Base-by-base conservation (phyloP, 23 red algal species). In the Porphyridium purpureum region DNA sequence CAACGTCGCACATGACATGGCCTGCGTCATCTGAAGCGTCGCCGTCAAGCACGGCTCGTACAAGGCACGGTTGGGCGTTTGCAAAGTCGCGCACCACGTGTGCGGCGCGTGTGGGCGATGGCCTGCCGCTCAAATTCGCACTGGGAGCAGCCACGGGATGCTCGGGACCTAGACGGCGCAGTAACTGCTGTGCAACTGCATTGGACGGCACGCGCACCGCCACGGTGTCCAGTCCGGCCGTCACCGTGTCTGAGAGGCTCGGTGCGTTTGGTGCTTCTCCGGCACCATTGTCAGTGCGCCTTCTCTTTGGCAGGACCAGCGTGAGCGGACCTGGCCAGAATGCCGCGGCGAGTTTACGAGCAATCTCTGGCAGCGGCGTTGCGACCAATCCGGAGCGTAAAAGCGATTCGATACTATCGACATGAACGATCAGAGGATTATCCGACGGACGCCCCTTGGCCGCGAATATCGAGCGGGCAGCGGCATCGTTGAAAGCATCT, bases 311-410 rank as follows among this genome's bases (percentile, higher is more conserved):
- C 7, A 92, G 59, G 19, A 92, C 71, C 14, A 92, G 64, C 15
- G 84, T 75, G 4, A 92, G 49, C 9, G 84, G 84, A 3, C 84
- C 84, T 7, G 84, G 84, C 84, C 84, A 92, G 31, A 92, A 92
- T 24, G 69, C 54, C 22, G 42, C 38, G 4, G 70, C 70, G 15
- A 92, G 75, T 26, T 47, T 33, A n/a, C 34, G 31, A 7, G 72
- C 84, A 7, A 52, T 5, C 30, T 76, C 62, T 11, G 84, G 74
- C 27, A 57, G 11, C 2, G 74, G 57, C 7, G 74, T 78, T 32
- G 57, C 17, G 11, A 17, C 38, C 11, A 44, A 44, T 17, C 38
- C 38, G 11, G 38, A 11, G 11, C 17, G 11, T 11, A 11, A 11
- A 11, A 64, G 70, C 29, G 51, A 32, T 38, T 29, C 51, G 6